Base-by-base conservation (phyloP, 2,329 filamentous ascomycete species). In the Phaeosphaeria sp. region DNA sequence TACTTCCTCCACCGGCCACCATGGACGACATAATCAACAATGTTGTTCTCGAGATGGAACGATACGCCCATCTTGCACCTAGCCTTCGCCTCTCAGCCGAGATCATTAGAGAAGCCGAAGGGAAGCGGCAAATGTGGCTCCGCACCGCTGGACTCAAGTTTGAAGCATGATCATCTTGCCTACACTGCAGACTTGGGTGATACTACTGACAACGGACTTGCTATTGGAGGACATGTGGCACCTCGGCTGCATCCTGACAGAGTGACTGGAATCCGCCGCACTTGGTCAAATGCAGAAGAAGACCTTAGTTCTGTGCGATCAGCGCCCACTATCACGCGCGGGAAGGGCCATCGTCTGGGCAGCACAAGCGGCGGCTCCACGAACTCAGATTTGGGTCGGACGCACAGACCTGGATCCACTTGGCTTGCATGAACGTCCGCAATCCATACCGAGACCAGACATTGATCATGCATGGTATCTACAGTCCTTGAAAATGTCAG, bases 21-120 rank as follows among this genome's bases (percentile, higher is more conserved):
- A 85, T 93, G 66, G 90, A 93, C 75, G 83, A 86, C 56, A 92
- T 94, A 66, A 91, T 94, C 76, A 88, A 88, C 69, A 87, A 91
- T 56, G 90, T 94, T 47, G 86, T 93, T 46, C 81, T 87, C 58
- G 91, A 94, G 71, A 87, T 93, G 58, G 89, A 91, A 73, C 84
- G 87, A 64, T 90, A 92, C 73, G 86, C 89, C 0, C 85, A 89
- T 64, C 81, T 95, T 30, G 90, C 91, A 2, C 91, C 91, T 6
- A 93, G 90, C 69, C 80, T 94, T 30, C 86, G 84, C 64, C 81
- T 94, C 50, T 89, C 89, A n/a, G 88, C 89, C 21, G 91, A 94
- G 71, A 92, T 94, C 59, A 86, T 94, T 71, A 87, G 89, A 56
- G 91, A 94, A 74, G 91, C 91, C 7, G 91, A 81, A 74, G 85